Evolutionary conservation across 805 yeast species (phyloP).

Genomic region (Zygosaccharomyces siamensis): DNA sequence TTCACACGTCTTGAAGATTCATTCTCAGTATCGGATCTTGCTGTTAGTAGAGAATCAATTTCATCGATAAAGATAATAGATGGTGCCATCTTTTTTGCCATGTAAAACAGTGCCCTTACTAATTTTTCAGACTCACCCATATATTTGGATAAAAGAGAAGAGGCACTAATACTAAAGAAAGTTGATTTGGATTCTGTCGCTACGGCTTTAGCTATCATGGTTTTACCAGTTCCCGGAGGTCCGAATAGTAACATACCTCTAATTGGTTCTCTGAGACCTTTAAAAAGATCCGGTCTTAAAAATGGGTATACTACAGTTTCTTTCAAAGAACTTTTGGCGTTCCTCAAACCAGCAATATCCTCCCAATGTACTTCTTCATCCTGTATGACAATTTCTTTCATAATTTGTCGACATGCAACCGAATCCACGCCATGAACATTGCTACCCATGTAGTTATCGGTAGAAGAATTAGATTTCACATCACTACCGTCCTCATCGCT

Average conservation of each 20-base stretch:
- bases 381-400: slow-evolving; percentile 82
- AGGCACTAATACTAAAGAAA: slow-evolving; percentile 86
- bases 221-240: slow-evolving; percentile 98
- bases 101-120: slow-evolving; percentile 78
- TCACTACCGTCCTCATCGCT: slow-evolving; percentile 2
- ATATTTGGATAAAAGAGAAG: slow-evolving; percentile 75
- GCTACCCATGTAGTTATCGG: slow-evolving; percentile 1
- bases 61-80: slow-evolving; percentile 95
- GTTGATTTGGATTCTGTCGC: slow-evolving; percentile 95
- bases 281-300: slow-evolving; percentile 85
- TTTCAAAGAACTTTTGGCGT: slow-evolving; percentile 81
- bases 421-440: slow-evolving; percentile 64
- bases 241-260: slow-evolving; percentile 95
- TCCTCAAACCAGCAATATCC: slow-evolving; percentile 88
- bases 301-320: slow-evolving; percentile 97
- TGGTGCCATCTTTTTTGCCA: slow-evolving; percentile 86
- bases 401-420: slow-evolving; percentile 72
- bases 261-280: slow-evolving; percentile 91
- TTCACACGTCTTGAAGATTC: slow-evolving; percentile 90
- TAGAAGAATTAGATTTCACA: neutral
- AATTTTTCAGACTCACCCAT: slow-evolving; percentile 90
- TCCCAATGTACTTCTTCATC: slow-evolving; percentile 96
- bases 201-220: slow-evolving; percentile 96
- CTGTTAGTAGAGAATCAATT: slow-evolving; percentile 82
- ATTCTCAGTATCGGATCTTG: slow-evolving; percentile 73